These are phyloP conservation scores for Bruguiera sexangula DNA, from an alignment of 345 rosid genomes.

Conservation along the genomic window DNA sequence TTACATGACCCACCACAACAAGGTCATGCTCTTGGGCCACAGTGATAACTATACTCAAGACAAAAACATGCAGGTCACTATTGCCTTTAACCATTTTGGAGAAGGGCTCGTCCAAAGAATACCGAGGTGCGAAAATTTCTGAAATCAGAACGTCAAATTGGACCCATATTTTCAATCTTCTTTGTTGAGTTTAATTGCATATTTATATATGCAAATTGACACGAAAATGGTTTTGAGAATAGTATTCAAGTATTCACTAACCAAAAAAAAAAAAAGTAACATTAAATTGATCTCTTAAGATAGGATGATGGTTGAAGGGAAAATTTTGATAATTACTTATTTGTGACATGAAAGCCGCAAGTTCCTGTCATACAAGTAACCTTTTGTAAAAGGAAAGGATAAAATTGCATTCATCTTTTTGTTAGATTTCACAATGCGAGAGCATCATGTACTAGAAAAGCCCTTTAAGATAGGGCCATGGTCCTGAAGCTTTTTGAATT, in stretches of 20 bases:
- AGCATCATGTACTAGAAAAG: too few species aligned
- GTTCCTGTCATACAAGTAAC: too few species aligned
- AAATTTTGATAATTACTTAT: too few species aligned
- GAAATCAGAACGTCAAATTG: background rate
- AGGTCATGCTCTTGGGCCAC: constrained; percentile 35
- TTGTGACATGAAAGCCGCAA: too few species aligned
- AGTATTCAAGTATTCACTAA: background rate
- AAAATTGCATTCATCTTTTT: too few species aligned
- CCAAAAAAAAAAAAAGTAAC: background rate
- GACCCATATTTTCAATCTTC: background rate
- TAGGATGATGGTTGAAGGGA: too few species aligned
- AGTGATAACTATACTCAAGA: constrained; percentile 23
- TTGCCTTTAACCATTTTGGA: constrained; percentile 34
- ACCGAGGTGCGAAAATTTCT: constrained; percentile 18
- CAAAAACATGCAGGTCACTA: constrained; percentile 30
- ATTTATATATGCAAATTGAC: background rate
- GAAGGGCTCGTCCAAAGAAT: constrained; percentile 36
- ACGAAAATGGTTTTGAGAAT: background rate
- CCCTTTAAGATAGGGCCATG: background rate
- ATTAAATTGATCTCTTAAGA: too few species aligned
- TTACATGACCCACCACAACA: constrained; percentile 27
- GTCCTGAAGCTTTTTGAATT: background rate
- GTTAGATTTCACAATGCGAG: too few species aligned
- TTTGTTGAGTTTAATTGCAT: too few species aligned
- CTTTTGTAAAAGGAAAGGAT: too few species aligned